Evolutionary conservation across 1,284 basidiomycete species (phyloP), one percentile per base, ranked within the genome.

Genomic region (Ganoderma leucocontextum): DNA sequence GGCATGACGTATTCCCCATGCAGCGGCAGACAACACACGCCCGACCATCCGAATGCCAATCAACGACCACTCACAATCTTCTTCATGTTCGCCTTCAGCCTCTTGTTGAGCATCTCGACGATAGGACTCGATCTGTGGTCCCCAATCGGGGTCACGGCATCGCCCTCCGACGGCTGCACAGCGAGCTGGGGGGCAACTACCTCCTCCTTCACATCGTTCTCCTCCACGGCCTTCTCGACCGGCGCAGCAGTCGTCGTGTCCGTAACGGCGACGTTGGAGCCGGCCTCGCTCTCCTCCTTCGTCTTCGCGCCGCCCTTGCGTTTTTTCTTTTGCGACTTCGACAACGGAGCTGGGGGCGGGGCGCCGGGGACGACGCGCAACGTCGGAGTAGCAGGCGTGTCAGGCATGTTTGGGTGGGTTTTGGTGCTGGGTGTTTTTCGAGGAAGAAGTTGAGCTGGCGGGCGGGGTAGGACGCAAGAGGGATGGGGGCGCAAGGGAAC

Each of bases 61-160:
- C 39, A 57, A 52, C 35, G 12, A 19, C 35, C 22, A 87, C 91
- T 75, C 78, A 94, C 95, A 70, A 95, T 92, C 83, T 96, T 96
- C 84, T 96, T 96, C 68, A 84, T 86, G 39, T 93, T 85, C 49
- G 86, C 83, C 73, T 92, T 92, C 74, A 94, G 80, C 59, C 94
- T 86, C 81, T 95, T 95, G 74, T 86, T 84, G 66, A 96, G 81
- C 71, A 95, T 84, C 60, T 96, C 94, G 63, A 91, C 88, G 65
- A 93, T 85, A 12, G 92, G 90, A 72, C 91, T 92, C 10, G 78
- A 80, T 76, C 89, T 92, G 53, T 75, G 59, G 47, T 70, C 82
- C 25, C 86, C 85, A 61, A 85, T 84, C 12, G 81, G 80, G 12
- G 80, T 75, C 3, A 84, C 81, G 2, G 78, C 68, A 13, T 60